A percentile compares a stretch with the other conserved stretches of the same genome.
These are phyloP conservation scores for Teunomyces lycoperdinae DNA, from an alignment of 805 yeast genomes.

Conservation along the genomic window DNA sequence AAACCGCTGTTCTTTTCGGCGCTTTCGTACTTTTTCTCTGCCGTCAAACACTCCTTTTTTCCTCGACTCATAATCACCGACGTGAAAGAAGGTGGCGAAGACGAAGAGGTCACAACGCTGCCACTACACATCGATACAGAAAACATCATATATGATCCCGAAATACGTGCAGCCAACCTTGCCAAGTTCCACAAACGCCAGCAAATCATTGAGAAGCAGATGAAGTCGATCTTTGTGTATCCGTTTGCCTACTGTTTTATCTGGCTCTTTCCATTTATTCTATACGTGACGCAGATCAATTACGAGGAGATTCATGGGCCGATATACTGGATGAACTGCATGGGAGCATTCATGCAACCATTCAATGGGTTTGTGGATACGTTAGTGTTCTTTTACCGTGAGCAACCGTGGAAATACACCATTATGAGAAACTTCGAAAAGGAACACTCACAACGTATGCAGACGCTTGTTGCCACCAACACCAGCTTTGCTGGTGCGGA, in stretches of 20 bases:
- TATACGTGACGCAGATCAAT: constrained; percentile 56
- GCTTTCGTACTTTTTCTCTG: constrained; percentile 23
- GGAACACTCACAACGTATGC: constrained; percentile 30
- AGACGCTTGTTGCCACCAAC: constrained; percentile 7
- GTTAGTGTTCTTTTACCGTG: constrained; percentile 70
- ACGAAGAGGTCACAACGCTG: constrained; percentile 15
- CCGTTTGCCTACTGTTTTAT: constrained; percentile 77
- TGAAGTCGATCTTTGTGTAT: constrained; percentile 76
- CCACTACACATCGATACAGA: constrained; percentile 18
- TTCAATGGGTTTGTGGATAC: constrained; percentile 78
- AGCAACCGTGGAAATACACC: constrained; percentile 69
- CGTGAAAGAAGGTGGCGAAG: constrained; percentile 27
- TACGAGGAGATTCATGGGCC: constrained; percentile 49
- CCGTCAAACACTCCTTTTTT: constrained; percentile 20
- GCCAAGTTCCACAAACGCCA: constrained; percentile 61
- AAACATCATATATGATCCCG: constrained; percentile 26
- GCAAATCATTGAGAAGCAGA: constrained; percentile 67
- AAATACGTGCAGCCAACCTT: constrained; percentile 59
- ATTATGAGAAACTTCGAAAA: constrained; percentile 36
- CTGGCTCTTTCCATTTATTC: constrained; percentile 79
- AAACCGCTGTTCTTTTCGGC: constrained; percentile 28
- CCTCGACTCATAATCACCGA: constrained; percentile 31
- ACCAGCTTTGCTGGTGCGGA: neutral
- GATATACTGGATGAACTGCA: constrained; percentile 58
- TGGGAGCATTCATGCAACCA: constrained; percentile 78